Base-by-base conservation (phyloP, 805 yeast genomes). In the Groenewaldozyma salmanticensis region DNA sequence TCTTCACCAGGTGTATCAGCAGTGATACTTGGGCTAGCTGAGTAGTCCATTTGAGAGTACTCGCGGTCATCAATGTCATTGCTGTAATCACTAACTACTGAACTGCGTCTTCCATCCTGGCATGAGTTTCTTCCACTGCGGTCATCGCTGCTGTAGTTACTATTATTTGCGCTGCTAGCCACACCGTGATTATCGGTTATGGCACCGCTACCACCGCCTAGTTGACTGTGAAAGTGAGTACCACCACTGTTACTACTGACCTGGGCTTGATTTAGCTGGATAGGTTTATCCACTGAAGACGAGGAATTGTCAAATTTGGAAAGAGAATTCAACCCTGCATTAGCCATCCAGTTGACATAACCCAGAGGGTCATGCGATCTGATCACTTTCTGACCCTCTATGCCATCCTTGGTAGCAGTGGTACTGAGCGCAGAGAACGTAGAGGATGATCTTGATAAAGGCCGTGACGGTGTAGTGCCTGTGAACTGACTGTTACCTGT, bases 351-450 rank as follows among this genome's bases (percentile, higher is more conserved):
- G 4, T 31, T 24, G 3, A 40, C 22, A 35, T 52, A 52, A 9
- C 46, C 51, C 4, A 59, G 62, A 4, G 70, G 67, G 18, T 64
- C 63, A 2, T 67, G 70, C 7, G 48, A 40, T 35, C 78, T 61
- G 50, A 68, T 75, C 15, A 74, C 63, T 37, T 72, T 60, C 45
- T 72, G 71, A 3, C 87, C 87, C 53, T 79, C 84, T 3, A 79
- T 58, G 0, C 87, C 86, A 55, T 80, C 86, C 50, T 80, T 79
- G 15, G 83, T 77, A 18, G 86, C 86, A 3, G 81, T 77, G 31
- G 79, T 77, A 0, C 85, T 78, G n/a, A 79, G 55, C 27, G 82
- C 79, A 1, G 84, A 77, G 31, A 57, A 42, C 0, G 82, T 75
- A 16, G 72, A 71, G 19, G 81, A 75, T 35, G 72, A 70, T 37